A percentile compares a stretch with the other conserved stretches of the same genome.
phyloP scores from a whole-genome alignment of 2,329 filamentous ascomycete genomes.

The Fusarium sp. region DNA sequence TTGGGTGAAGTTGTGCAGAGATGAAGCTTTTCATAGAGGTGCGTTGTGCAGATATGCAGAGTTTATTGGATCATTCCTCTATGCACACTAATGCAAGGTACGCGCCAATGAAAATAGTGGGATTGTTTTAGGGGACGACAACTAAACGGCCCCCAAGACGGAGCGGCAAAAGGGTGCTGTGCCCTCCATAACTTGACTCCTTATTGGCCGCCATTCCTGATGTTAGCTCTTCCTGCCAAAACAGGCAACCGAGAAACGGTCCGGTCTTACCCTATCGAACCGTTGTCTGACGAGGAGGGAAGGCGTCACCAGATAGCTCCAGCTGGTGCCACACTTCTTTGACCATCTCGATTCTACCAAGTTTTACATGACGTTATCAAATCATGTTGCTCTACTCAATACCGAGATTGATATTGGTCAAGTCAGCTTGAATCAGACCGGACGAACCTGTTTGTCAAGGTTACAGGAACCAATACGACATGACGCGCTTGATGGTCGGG shows the following conservation, averaged over 20 bases:
- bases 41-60: conserved; percentile 9
- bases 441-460: not conserved
- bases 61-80: conserved; percentile 7
- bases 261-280: conserved; percentile 29
- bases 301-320: conserved; percentile 27
- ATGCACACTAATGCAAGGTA: conserved; percentile 42
- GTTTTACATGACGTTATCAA: conserved; percentile 11
- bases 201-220: conserved; percentile 20
- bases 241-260: conserved; percentile 31
- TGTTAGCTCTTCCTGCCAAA: conserved; percentile 23
- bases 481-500: not conserved
- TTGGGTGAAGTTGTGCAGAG: conserved; percentile 8
- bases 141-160: conserved; percentile 35
- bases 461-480: not conserved
- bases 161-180: conserved; percentile 20
- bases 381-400: not conserved
- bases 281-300: conserved; percentile 16
- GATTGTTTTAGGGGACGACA: conserved; percentile 19
- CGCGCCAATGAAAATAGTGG: conserved; percentile 29
- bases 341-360: conserved; percentile 8
- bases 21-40: conserved; percentile 6
- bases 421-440: not conserved
- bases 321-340: conserved; percentile 8
- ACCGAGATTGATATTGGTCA: not conserved
- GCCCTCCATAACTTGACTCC: conserved; percentile 9